Evolutionary conservation across 2,329 filamentous ascomycete genomes (phyloP), one percentile per base, ranked within the genome.

Genomic region (Huntiella decipiens): DNA sequence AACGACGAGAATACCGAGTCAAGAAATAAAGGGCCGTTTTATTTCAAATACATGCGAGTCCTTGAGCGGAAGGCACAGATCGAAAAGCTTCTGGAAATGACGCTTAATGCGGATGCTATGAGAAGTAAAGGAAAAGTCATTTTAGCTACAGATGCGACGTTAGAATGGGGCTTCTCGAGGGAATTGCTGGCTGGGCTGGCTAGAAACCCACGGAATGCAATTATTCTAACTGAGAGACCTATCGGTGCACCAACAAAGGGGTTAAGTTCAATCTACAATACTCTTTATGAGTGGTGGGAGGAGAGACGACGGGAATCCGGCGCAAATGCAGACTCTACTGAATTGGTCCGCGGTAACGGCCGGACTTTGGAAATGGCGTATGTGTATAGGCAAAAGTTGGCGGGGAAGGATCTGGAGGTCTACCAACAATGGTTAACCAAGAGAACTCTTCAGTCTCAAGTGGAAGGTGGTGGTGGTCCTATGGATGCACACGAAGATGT

Each of bases 351-450:
- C 52, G 76, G 74, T 19, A 72, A 71, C 38, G 77, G 77, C 13
- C 69, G 71, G 49, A 66, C 75, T 48, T 57, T 87, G 12, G 65
- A 74, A 47, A 62, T 85, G 39, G 65, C 61, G 5, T 70, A 82
- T 48, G 68, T 75, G 4, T 68, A 73, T 54, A 71, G 76, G 43
- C 68, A 77, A 42, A 70, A 78, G 2, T 64, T 94, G 1, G 77
- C 82, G 56, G 77, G 79, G 1, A 77, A 80, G 36, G 88, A 96
- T 54, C 68, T 91, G 10, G 64, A 71, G 11, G 64, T 86, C 2
- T 96, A 98, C 57, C 86, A 96, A 56, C 86, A 95, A 57, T 95
- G 86, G 69, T 70, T 94, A 7, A 85, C 86, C 0, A 84, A 93
- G 60, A 73, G 83, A 28, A 86, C 94, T 56, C 68, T 94, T 5